phyloP scores from a whole-genome alignment of 345 rosid species.

The Cardamine chenopodiifolia region DNA sequence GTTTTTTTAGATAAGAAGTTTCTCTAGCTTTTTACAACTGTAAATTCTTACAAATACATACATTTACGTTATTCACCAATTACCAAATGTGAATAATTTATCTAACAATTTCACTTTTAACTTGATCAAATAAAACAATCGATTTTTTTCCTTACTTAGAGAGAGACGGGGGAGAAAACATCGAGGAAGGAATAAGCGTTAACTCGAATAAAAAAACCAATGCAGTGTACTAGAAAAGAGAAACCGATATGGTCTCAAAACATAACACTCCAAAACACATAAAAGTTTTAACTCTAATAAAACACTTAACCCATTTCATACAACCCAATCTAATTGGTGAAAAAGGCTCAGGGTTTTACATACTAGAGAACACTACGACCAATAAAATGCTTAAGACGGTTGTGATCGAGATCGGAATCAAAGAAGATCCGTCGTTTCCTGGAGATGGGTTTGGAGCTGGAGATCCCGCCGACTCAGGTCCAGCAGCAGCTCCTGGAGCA shows the following conservation, averaged over 20 bases:
- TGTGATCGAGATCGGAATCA: conserved; percentile 33
- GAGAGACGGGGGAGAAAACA: too few species aligned
- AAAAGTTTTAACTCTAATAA: neutral
- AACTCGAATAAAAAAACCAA: neutral
- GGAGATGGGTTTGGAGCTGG: conserved; percentile 33
- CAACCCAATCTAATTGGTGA: conserved; percentile 25
- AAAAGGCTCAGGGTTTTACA: neutral
- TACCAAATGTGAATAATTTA: neutral
- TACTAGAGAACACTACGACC: conserved; percentile 18
- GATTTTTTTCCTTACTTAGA: neutral
- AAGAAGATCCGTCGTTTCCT: conserved; percentile 35
- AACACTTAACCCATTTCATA: conserved; percentile 21
- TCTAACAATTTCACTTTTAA: neutral
- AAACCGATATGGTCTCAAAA: conserved; percentile 24
- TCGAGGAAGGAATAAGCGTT: neutral
- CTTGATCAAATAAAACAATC: too few species aligned
- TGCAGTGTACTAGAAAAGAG: conserved; percentile 10
- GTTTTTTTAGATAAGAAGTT: too few species aligned
- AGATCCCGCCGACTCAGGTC: conserved; percentile 12
- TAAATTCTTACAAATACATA: too few species aligned
- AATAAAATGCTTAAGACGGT: neutral
- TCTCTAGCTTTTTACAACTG: too few species aligned
- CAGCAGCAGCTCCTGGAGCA: conserved; percentile 40
- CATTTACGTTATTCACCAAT: neutral
- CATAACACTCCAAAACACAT: conserved; percentile 13